These are phyloP conservation scores for Xylaria bambusicola DNA, from an alignment of 495 filamentous ascomycete species.

Conservation along the genomic window DNA sequence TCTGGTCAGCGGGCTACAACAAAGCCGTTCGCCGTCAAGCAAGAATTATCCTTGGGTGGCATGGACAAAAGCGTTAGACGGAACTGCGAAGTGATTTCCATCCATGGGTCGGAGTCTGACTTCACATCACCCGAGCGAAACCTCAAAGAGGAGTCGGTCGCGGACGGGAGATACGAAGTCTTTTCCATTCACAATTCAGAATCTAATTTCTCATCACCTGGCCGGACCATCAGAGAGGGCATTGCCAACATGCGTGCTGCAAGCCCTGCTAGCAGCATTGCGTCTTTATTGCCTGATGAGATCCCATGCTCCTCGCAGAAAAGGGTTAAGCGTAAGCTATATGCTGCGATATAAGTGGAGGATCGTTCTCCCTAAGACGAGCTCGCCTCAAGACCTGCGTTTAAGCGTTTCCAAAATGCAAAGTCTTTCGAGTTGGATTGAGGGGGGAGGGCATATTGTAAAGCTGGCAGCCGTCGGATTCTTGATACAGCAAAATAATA, in stretches of 20 bases:
- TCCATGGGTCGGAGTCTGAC: not conserved
- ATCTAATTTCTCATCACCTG: conserved; percentile 4
- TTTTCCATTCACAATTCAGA: not conserved
- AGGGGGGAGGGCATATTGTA: not conserved
- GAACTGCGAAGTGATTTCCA: not conserved
- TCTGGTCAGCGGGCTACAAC: not conserved
- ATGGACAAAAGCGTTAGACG: not conserved
- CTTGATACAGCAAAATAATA: conserved; percentile 6
- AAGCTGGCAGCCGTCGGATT: conserved; percentile 2
- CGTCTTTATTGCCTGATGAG: conserved; percentile 4
- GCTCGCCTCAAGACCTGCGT: not conserved
- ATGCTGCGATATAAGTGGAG: not conserved
- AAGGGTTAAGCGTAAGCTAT: conserved; percentile 2
- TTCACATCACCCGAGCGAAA: not conserved
- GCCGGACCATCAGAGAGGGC: not conserved
- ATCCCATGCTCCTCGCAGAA: conserved; percentile 4
- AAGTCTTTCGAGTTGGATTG: not conserved
- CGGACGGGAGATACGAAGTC: not conserved
- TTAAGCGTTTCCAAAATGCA: conserved; percentile 3
- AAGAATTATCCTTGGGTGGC: conserved; percentile 1
- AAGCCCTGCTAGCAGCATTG: not conserved
- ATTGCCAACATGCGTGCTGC: not conserved
- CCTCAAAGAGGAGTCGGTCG: conserved; percentile 1
- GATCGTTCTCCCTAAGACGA: not conserved
- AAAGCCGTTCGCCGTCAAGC: not conserved